Conservation (phyloP, 2,329 filamentous ascomycete species). For the Penicillium sp. region DNA sequence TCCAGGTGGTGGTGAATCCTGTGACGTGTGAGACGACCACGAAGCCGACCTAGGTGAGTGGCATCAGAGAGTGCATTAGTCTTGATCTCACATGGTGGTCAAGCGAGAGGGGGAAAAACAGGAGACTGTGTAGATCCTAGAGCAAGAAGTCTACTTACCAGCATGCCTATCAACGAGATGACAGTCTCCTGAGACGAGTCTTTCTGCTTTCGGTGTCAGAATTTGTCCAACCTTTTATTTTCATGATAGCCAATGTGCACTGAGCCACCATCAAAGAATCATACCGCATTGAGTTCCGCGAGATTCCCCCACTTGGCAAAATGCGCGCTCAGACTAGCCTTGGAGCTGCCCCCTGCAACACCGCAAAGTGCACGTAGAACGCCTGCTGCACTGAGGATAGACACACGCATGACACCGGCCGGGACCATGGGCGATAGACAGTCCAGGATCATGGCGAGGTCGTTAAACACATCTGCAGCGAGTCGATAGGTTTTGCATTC, state of each 20-base stretch:
- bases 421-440: slow-evolving; percentile 71
- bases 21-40: slow-evolving; percentile 72
- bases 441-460: slow-evolving; percentile 78
- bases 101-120: too few species aligned
- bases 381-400: slow-evolving; percentile 55
- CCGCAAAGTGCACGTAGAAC: slow-evolving; percentile 69
- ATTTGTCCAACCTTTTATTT: too few species aligned
- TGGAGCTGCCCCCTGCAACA: slow-evolving; percentile 81
- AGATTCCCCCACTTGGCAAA: slow-evolving; percentile 84
- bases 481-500: slow-evolving; percentile 89
- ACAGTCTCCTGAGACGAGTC: slow-evolving; percentile 94
- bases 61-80: neutral
- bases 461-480: slow-evolving; percentile 82
- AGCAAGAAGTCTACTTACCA: slow-evolving; percentile 43
- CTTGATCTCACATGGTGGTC: neutral
- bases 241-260: too few species aligned
- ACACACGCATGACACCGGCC: slow-evolving; percentile 47
- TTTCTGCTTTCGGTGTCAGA: slow-evolving; percentile 45
- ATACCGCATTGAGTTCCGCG: slow-evolving; percentile 79
- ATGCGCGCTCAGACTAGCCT: slow-evolving; percentile 84
- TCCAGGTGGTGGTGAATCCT: slow-evolving; percentile 66
- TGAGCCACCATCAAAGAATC: slow-evolving; percentile 19
- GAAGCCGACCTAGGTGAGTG: slow-evolving; percentile 55
- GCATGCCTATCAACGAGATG: slow-evolving; percentile 80
- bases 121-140: neutral